Conservation (phyloP, 2,329 filamentous ascomycete species). For the Botrytis squamosa region DNA sequence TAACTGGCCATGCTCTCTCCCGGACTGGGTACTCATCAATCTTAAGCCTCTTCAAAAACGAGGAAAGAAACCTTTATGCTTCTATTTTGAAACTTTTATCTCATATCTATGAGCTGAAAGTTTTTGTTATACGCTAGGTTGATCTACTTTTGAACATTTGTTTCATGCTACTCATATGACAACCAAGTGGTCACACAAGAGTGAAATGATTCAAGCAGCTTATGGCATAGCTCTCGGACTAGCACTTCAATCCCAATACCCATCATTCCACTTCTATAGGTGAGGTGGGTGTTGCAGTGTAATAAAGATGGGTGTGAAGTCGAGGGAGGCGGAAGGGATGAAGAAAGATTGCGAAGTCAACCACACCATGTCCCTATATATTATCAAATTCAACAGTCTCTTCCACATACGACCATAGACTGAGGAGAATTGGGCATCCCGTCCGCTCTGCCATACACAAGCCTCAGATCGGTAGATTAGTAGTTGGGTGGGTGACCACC, state of each 20-base stretch:
- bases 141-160: background rate
- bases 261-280: background rate
- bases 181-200: background rate
- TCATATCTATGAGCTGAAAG: background rate
- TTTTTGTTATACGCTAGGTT: background rate
- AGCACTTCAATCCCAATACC: background rate
- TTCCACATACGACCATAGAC: constrained; percentile 3
- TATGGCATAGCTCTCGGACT: too few species aligned
- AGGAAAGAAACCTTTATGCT: background rate
- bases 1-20: background rate
- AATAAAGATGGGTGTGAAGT: background rate
- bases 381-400: rapidly evolving
- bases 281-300: background rate
- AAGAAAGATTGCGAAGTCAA: background rate
- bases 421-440: constrained; percentile 11
- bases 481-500: constrained; percentile 13
- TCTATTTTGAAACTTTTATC: background rate
- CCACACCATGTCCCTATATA: background rate
- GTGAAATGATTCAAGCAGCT: background rate
- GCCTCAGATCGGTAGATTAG: constrained; percentile 14
- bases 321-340: too few species aligned
- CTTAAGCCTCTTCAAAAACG: background rate
- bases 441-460: constrained; percentile 15
- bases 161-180: background rate
- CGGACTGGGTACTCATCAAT: background rate